Evolutionary conservation across 176 grass and related monocot species (phyloP).

Genomic region (Avena sativa): DNA sequence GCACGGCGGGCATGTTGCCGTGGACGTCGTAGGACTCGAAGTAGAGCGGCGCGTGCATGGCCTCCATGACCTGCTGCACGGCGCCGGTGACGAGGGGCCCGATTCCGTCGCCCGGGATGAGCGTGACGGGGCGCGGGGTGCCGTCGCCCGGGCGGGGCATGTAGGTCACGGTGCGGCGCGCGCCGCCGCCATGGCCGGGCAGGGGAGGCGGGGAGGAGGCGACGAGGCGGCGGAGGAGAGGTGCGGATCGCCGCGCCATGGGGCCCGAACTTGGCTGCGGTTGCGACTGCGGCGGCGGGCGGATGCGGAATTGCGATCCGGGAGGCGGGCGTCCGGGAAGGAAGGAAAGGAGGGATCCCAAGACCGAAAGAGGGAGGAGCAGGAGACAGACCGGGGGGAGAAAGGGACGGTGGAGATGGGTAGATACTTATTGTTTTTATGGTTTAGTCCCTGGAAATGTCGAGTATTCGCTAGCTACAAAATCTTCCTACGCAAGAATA

Average conservation of each 20-base stretch:
- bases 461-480: neutral
- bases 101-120: slow-evolving; percentile 94
- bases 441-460: neutral
- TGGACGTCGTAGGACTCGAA: slow-evolving; percentile 96
- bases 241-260: slow-evolving; percentile 80
- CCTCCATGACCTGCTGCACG: slow-evolving; percentile 84
- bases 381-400: neutral
- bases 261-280: neutral
- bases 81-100: slow-evolving; percentile 86
- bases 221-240: slow-evolving; percentile 63
- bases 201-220: slow-evolving; percentile 24
- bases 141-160: slow-evolving; percentile 96
- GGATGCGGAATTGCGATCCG: slow-evolving; percentile 55
- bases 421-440: slow-evolving; percentile 6
- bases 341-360: neutral
- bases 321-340: slow-evolving; percentile 33
- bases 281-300: neutral
- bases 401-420: slow-evolving; percentile 45
- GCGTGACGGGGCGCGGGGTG: slow-evolving; percentile 69
- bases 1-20: slow-evolving; percentile 84
- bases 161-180: slow-evolving; percentile 84
- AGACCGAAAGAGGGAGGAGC: slow-evolving; percentile 17
- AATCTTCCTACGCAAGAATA: slow-evolving; percentile 28
- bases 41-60: slow-evolving; percentile 91
- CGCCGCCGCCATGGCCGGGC: slow-evolving; percentile 32